Percentiles rank a stretch among this genome's conserved stretches.
Conservation (phyloP, 345 rosid genomes). For the Jatropha curcas region DNA sequence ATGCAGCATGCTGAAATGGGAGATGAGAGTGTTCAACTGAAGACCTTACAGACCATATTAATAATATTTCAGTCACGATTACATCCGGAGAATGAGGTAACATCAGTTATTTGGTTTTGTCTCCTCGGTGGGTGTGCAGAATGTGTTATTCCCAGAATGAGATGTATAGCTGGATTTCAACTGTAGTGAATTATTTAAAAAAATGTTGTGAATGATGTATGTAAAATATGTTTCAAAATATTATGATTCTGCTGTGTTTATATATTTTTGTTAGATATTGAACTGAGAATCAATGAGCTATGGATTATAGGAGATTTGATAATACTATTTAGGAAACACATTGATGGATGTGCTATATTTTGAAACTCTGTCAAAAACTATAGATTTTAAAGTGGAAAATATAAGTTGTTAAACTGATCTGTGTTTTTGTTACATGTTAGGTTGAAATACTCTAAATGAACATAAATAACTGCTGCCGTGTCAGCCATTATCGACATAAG, state of each 20-base stretch:
- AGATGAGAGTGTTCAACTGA: conserved; percentile 89
- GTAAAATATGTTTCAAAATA: not conserved
- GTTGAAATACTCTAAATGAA: not conserved
- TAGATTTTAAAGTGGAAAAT: not conserved
- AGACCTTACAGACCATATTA: conserved; percentile 90
- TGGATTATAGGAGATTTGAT: not conserved
- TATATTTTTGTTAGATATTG: not conserved
- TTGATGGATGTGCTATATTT: not conserved
- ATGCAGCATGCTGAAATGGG: conserved; percentile 94
- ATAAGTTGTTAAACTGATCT: not conserved
- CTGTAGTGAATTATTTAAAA: not conserved
- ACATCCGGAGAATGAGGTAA: conserved; percentile 89
- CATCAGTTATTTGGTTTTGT: conserved; percentile 18
- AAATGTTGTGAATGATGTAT: not conserved
- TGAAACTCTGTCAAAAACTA: too few species aligned
- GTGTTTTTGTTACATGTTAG: not conserved
- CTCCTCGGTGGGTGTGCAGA: conserved; percentile 16
- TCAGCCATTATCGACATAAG: not conserved
- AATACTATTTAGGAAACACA: not conserved
- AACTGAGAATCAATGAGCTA: not conserved
- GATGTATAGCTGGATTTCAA: conserved; percentile 14
- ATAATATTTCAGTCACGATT: conserved; percentile 90
- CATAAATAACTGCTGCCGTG: not conserved
- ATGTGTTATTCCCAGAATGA: conserved; percentile 7
- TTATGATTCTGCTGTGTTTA: conserved; percentile 8